phyloP scores from a whole-genome alignment of 192 early-diverging fungal genomes.

The Kappamyces sp. region DNA sequence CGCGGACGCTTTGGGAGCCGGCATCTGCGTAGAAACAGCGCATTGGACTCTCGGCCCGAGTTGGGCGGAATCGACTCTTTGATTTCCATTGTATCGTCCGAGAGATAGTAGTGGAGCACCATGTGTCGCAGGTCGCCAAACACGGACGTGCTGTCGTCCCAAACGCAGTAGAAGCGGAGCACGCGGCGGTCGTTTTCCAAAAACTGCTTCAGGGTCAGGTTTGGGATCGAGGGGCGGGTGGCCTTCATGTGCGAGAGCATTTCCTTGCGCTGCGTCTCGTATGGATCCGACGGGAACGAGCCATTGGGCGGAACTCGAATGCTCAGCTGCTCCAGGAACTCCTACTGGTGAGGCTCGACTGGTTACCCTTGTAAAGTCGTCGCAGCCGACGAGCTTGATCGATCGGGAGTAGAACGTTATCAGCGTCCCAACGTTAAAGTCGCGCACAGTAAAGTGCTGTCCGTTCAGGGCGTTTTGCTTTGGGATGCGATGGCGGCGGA shows the following conservation, averaged over 20 bases:
- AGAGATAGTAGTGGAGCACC: conserved; percentile 57
- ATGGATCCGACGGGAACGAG: conserved; percentile 46
- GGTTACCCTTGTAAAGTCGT: conserved; percentile 53
- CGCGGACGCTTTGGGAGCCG: conserved; percentile 42
- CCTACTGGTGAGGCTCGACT: conserved; percentile 15
- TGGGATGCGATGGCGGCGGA: conserved; percentile 51
- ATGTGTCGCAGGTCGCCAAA: conserved; percentile 56
- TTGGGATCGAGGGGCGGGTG: conserved; percentile 34
- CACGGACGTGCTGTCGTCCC: conserved; percentile 53
- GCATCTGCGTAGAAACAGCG: conserved; percentile 46
- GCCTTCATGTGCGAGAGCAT: conserved; percentile 43
- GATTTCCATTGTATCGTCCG: conserved; percentile 58
- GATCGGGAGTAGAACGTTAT: conserved; percentile 54
- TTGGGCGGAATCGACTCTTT: conserved; percentile 50
- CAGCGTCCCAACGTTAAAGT: conserved; percentile 53
- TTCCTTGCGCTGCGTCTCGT: conserved; percentile 41
- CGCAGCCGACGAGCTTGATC: conserved; percentile 58
- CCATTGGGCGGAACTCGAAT: conserved; percentile 31
- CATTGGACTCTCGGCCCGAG: conserved; percentile 46
- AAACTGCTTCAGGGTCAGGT: conserved; percentile 48
- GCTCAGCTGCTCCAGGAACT: conserved; percentile 28
- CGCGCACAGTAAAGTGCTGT: conserved; percentile 48
- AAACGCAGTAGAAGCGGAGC: conserved; percentile 58
- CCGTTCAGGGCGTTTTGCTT: conserved; percentile 35
- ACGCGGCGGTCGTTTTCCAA: conserved; percentile 58